Conservation (phyloP, 169 alveolate genomes). For the Plasmodium berghei region DNA sequence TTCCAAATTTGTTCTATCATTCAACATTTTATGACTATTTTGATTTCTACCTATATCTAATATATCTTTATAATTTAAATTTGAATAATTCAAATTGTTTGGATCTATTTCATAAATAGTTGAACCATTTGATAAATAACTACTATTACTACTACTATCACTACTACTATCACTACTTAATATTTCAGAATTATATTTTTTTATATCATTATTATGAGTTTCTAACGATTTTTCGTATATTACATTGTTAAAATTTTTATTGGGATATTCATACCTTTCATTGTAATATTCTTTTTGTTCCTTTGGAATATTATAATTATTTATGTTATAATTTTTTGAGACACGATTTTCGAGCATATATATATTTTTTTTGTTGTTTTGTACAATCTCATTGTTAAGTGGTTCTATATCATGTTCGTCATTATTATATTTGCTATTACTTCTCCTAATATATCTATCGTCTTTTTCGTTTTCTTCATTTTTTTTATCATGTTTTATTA, state of each 20-base stretch:
- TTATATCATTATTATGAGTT: too few species aligned
- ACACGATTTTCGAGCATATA: too few species aligned
- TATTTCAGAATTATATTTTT: constrained; percentile 6
- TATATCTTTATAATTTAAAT: constrained; percentile 39
- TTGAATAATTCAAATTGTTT: constrained; percentile 1
- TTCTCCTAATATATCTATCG: neutral
- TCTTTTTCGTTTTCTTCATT: neutral
- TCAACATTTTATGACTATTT: constrained; percentile 6
- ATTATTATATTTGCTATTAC: constrained; percentile 2
- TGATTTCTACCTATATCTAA: constrained; percentile 11
- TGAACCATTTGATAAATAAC: constrained; percentile 10
- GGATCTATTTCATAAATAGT: constrained; percentile 27
- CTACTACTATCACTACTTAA: constrained; percentile 8
- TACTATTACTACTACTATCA: constrained; percentile 1
- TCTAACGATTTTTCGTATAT: too few species aligned
- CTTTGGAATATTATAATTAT: too few species aligned
- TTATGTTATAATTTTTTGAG: too few species aligned
- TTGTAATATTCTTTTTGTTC: too few species aligned
- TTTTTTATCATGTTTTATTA: neutral
- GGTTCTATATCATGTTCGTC: neutral
- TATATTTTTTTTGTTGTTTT: too few species aligned
- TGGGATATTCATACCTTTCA: too few species aligned
- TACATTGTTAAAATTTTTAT: too few species aligned
- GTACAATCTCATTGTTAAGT: too few species aligned
- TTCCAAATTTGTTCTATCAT: neutral